Percentiles rank a stretch among this genome's conserved stretches.
phyloP scores from a whole-genome alignment of 768 basidiomycete species.

The Boletellus sp. region DNA sequence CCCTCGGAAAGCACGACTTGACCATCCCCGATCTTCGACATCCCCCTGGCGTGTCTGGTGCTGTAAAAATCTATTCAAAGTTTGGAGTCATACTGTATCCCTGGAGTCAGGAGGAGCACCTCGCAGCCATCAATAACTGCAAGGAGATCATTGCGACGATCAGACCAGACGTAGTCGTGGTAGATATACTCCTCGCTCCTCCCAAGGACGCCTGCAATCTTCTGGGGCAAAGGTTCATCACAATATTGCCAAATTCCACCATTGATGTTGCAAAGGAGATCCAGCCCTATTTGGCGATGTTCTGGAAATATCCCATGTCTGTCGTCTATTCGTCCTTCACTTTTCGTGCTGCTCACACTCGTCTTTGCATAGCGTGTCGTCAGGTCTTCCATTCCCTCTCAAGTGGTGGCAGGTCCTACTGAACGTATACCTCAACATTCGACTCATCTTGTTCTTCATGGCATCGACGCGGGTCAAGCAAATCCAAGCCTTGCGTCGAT shows the following conservation, averaged over 20 bases:
- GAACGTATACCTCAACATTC: constrained; percentile 7
- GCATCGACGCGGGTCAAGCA: not conserved
- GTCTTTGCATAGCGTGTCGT: not conserved
- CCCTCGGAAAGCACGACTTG: not conserved
- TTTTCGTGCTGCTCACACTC: not conserved
- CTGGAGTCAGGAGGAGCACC: constrained; percentile 9
- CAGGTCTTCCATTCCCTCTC: constrained; percentile 10
- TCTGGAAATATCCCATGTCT: constrained; percentile 10
- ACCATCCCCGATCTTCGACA: not conserved
- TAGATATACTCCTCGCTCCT: not conserved
- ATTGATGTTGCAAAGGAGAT: not conserved
- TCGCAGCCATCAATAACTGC: not conserved
- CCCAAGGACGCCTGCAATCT: constrained; percentile 7
- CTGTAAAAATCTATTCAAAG: not conserved
- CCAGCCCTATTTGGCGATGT: not conserved
- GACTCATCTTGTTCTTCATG: not conserved
- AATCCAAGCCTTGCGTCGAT: not conserved
- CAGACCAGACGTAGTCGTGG: not conserved
- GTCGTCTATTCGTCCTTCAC: not conserved
- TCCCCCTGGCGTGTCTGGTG: constrained; percentile 1
- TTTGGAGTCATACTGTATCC: not conserved
- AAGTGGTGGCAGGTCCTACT: constrained; percentile 14
- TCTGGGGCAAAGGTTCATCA: not conserved
- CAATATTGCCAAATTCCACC: not conserved
- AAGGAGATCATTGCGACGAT: constrained; percentile 1